Evolutionary conservation across 2,329 filamentous ascomycete species (phyloP).

Genomic region (Scytalidium sp.): DNA sequence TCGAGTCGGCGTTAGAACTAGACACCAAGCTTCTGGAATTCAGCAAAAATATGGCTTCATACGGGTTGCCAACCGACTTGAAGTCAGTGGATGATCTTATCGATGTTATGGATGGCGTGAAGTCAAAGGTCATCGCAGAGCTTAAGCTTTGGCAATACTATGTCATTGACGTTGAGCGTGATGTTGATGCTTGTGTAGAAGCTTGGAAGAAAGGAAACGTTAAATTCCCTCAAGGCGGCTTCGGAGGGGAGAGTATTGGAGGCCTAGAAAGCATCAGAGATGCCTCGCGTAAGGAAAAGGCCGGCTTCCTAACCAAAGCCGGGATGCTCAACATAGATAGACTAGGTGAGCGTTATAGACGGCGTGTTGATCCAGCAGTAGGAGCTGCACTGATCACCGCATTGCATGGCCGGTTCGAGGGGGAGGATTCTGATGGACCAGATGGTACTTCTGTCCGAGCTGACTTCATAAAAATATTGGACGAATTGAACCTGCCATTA

Average conservation of each 20-base stretch:
- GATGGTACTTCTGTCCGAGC: constrained; percentile 50
- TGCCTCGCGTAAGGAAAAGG: constrained; percentile 55
- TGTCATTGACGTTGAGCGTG: constrained; percentile 72
- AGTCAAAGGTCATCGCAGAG: constrained; percentile 72
- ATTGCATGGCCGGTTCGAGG: constrained; percentile 67
- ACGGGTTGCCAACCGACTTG: constrained; percentile 75
- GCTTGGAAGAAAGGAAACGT: constrained; percentile 66
- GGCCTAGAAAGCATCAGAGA: constrained; percentile 50
- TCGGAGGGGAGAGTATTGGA: constrained; percentile 42
- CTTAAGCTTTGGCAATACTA: constrained; percentile 94
- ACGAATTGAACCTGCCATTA: constrained; percentile 82
- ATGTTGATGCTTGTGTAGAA: constrained; percentile 65
- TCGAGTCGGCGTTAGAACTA: constrained; percentile 72
- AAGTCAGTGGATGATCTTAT: constrained; percentile 69
- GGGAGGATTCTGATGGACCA: constrained; percentile 40
- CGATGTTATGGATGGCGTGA: constrained; percentile 80
- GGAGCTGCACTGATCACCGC: constrained; percentile 67
- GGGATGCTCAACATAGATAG: constrained; percentile 69
- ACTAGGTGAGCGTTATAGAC: constrained; percentile 76
- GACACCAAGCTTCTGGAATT: constrained; percentile 69
- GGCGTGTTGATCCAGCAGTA: constrained; percentile 65
- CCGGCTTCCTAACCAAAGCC: constrained; percentile 55
- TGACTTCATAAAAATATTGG: constrained; percentile 62
- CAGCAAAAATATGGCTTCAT: constrained; percentile 55
- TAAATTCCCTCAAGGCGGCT: constrained; percentile 49